Evolutionary conservation across 176 grass and related monocot genomes (phyloP).

Genomic region (Elymus sibiricus): DNA sequence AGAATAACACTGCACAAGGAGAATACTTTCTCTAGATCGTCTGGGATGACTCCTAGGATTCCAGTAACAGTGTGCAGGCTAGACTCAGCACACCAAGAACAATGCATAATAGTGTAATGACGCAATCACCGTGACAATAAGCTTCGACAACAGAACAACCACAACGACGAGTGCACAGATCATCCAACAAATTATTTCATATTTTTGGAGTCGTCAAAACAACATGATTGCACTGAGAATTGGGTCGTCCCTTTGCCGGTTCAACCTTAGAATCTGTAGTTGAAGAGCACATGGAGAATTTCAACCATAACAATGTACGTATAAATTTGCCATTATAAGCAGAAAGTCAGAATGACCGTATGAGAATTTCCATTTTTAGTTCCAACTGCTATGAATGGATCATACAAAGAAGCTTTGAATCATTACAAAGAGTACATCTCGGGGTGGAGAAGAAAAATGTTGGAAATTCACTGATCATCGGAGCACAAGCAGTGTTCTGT

Average conservation of each 20-base stretch:
- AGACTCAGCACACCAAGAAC: too few species aligned
- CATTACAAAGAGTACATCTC: constrained; percentile 15
- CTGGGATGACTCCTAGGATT: too few species aligned
- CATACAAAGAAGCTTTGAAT: background rate
- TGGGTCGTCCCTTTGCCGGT: background rate
- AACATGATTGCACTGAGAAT: background rate
- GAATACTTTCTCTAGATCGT: too few species aligned
- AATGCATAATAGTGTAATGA: too few species aligned
- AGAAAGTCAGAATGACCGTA: background rate
- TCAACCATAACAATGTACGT: background rate
- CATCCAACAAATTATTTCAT: too few species aligned
- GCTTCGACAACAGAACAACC: too few species aligned
- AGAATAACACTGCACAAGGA: too few species aligned
- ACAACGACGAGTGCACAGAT: too few species aligned
- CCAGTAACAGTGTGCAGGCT: too few species aligned
- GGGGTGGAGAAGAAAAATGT: background rate
- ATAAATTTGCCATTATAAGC: background rate
- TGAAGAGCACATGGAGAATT: background rate
- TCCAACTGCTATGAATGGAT: background rate
- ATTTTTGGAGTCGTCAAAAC: background rate
- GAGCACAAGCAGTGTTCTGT: constrained; percentile 52
- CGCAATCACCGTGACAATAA: too few species aligned
- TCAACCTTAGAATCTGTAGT: background rate
- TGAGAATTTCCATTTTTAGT: background rate
- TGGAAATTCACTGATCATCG: background rate